phyloP scores from a whole-genome alignment of 2,329 filamentous ascomycete genomes.

The Elsinoe perseae region DNA sequence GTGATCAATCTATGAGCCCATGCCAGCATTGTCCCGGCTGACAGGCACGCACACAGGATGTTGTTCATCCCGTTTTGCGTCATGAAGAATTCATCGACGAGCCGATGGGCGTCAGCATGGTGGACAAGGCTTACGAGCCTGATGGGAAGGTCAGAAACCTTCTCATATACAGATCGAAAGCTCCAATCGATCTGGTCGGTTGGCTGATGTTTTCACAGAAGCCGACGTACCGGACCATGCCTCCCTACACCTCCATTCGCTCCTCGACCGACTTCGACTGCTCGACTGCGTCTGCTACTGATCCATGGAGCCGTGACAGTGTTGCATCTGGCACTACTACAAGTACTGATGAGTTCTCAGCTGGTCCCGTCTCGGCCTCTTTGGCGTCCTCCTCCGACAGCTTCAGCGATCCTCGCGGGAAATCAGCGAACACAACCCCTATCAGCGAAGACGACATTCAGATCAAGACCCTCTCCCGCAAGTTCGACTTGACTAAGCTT shows the following conservation, averaged over 20 bases:
- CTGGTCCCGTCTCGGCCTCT: not conserved
- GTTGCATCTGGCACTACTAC: not conserved
- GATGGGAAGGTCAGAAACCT: not conserved
- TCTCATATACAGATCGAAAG: no score
- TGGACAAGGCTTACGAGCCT: not conserved
- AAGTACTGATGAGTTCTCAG: conserved; percentile 5
- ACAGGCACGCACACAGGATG: not conserved
- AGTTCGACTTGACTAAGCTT: conserved; percentile 1
- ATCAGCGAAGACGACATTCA: not conserved
- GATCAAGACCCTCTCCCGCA: not conserved
- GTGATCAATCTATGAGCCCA: not conserved
- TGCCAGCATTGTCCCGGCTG: not conserved
- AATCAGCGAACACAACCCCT: not conserved
- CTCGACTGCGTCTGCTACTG: not conserved
- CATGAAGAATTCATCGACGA: not conserved
- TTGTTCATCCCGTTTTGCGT: conserved; percentile 1
- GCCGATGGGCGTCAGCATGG: not conserved
- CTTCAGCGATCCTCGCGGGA: not conserved
- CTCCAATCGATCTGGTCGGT: not conserved
- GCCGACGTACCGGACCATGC: not conserved
- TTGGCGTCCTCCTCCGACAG: not conserved
- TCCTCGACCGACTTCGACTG: not conserved
- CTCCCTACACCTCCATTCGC: not conserved
- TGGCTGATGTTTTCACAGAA: not conserved
- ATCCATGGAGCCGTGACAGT: not conserved